phyloP scores from a whole-genome alignment of 176 grass and related monocot genomes.

The Themeda triandra region DNA sequence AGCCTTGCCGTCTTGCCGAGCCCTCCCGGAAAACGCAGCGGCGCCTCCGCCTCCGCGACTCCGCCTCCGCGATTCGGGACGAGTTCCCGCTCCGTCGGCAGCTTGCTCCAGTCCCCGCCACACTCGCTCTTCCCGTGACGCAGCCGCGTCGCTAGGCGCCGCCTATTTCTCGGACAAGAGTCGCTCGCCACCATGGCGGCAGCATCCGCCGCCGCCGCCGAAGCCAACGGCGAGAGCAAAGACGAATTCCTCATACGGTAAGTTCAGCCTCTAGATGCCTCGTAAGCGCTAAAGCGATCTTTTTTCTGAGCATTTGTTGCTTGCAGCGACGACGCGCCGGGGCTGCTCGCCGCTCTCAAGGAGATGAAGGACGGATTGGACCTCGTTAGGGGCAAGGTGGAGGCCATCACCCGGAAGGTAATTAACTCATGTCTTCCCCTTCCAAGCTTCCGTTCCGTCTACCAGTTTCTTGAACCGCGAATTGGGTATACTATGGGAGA shows the following conservation, averaged over 20 bases:
- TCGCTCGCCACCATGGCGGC: neutral
- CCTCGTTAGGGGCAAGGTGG: conserved; percentile 60
- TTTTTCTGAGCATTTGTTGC: neutral
- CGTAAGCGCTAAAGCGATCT: neutral
- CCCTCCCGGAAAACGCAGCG: no score
- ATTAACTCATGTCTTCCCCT: neutral
- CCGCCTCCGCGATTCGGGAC: neutral
- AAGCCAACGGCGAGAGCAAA: neutral
- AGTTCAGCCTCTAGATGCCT: neutral
- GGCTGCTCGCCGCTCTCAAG: conserved; percentile 56
- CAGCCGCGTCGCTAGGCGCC: neutral
- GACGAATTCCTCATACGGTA: conserved; percentile 1
- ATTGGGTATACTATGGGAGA: neutral
- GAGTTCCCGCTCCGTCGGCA: neutral
- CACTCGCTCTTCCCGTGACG: neutral
- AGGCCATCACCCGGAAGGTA: conserved; percentile 62
- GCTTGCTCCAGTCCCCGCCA: neutral
- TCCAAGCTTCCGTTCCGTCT: neutral
- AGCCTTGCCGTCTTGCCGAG: no score
- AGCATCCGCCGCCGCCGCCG: neutral
- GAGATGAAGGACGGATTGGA: conserved; percentile 88
- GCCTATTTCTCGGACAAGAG: conserved; percentile 27
- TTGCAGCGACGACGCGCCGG: conserved; percentile 53
- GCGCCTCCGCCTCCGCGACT: no score
- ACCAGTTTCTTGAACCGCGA: neutral